A percentile compares a stretch with the other conserved stretches of the same genome.
These are phyloP conservation scores for Euphorbia celastroides DNA, from an alignment of 441 rosid genomes.

Conservation along the genomic window DNA sequence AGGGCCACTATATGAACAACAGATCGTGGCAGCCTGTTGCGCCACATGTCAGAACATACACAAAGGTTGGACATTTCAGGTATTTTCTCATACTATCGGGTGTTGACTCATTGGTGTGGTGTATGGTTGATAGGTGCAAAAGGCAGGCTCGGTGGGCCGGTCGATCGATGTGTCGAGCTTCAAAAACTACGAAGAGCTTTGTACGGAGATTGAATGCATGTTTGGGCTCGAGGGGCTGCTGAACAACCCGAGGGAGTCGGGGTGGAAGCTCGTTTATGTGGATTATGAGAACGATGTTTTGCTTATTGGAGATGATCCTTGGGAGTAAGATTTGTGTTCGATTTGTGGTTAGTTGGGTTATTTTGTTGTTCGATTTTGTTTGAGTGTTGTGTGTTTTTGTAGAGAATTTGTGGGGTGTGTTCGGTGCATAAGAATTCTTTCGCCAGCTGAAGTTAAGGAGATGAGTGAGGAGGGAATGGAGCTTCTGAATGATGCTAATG, in stretches of 20 bases:
- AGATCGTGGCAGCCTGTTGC: conserved; percentile 81
- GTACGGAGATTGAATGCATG: conserved; percentile 85
- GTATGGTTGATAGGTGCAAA: conserved; percentile 65
- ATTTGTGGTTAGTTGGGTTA: background rate
- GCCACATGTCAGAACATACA: conserved; percentile 76
- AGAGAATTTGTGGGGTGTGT: conserved; percentile 97
- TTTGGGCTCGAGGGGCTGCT: conserved; percentile 93
- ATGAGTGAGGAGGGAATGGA: conserved; percentile 99
- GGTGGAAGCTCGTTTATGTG: conserved; percentile 94
- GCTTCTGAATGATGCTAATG: conserved; percentile 70
- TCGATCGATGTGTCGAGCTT: conserved; percentile 88
- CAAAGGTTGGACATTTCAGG: conserved; percentile 47
- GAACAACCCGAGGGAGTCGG: conserved; percentile 65
- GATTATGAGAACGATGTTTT: conserved; percentile 95
- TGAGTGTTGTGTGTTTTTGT: background rate
- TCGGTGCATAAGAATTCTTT: conserved; percentile 90
- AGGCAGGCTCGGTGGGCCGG: conserved; percentile 95
- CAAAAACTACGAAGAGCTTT: conserved; percentile 71
- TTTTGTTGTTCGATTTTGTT: background rate
- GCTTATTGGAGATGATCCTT: conserved; percentile 97
- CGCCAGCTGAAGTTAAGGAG: conserved; percentile 93
- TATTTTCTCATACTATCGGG: background rate
- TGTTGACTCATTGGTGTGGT: background rate
- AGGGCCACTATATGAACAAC: conserved; percentile 58
- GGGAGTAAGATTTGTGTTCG: conserved; percentile 65